These are phyloP conservation scores for Monosporascus ibericus DNA, from an alignment of 2,329 filamentous ascomycete species.

Conservation along the genomic window DNA sequence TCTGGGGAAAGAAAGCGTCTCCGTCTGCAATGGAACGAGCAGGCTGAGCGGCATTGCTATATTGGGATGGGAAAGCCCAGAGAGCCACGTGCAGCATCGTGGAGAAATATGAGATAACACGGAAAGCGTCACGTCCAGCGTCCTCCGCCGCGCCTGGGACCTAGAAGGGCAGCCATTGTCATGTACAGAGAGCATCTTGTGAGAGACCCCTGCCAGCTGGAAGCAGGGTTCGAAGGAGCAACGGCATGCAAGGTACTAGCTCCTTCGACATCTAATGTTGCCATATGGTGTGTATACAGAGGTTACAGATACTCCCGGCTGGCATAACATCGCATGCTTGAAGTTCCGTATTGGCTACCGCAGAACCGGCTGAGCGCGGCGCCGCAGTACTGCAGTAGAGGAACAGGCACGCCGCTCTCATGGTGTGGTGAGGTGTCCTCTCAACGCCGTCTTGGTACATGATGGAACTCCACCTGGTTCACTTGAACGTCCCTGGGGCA, in stretches of 20 bases:
- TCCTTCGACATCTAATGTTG: neutral
- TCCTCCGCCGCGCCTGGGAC: constrained; percentile 10
- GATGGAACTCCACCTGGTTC: neutral
- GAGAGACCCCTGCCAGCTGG: neutral
- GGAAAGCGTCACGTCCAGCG: constrained; percentile 11
- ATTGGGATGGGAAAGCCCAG: constrained; percentile 30
- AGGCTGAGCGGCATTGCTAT: constrained; percentile 34
- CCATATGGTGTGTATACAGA: neutral
- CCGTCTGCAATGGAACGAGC: constrained; percentile 31
- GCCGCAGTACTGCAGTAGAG: neutral
- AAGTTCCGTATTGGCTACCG: neutral
- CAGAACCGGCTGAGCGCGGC: neutral
- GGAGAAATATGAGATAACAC: constrained; percentile 19
- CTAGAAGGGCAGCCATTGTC: constrained; percentile 8
- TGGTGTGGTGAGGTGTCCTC: neutral
- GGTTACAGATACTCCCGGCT: neutral
- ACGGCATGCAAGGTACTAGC: neutral
- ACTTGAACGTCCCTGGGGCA: no score
- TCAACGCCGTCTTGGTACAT: neutral
- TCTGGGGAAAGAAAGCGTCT: constrained; percentile 24
- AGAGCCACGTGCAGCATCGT: constrained; percentile 19
- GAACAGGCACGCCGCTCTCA: neutral
- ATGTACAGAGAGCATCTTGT: constrained; percentile 7
- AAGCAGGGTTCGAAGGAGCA: neutral
- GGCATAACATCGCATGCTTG: no score